phyloP scores from a whole-genome alignment of 495 filamentous ascomycete species.

The Aspergillus conjunctus region DNA sequence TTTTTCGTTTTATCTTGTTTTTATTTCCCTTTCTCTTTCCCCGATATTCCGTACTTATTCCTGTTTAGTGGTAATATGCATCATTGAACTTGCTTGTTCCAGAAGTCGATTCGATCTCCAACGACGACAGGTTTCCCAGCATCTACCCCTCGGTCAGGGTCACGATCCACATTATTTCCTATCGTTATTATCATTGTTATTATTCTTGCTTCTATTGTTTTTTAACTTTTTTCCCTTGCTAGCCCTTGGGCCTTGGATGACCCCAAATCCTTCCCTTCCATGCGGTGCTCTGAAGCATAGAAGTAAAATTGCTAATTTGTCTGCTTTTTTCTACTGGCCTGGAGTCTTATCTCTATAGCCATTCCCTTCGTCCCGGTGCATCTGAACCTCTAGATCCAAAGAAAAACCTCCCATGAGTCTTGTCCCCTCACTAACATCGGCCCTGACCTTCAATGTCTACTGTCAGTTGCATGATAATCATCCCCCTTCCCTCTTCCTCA shows the following conservation, averaged over 20 bases:
- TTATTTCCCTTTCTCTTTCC: background rate
- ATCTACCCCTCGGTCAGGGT: slow-evolving; percentile 23
- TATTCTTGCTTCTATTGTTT: slow-evolving; percentile 22
- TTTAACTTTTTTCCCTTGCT: slow-evolving; percentile 18
- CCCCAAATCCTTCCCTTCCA: slow-evolving; percentile 5
- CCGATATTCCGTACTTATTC: background rate
- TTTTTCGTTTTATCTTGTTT: background rate
- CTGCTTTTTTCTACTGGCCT: slow-evolving; percentile 8
- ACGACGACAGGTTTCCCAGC: slow-evolving; percentile 23
- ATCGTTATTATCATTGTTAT: slow-evolving; percentile 23
- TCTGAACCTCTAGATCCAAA: slow-evolving; percentile 8
- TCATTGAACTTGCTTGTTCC: slow-evolving; percentile 27
- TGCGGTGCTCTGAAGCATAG: slow-evolving; percentile 20
- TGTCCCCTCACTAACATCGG: slow-evolving; percentile 19
- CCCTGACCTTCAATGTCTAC: slow-evolving; percentile 30
- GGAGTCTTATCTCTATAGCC: slow-evolving; percentile 17
- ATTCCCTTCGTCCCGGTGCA: slow-evolving; percentile 12
- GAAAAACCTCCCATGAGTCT: slow-evolving; percentile 13
- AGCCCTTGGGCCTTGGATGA: slow-evolving; percentile 15
- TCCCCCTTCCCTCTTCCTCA: slow-evolving; percentile 19
- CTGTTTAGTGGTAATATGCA: slow-evolving; percentile 27
- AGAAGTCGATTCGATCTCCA: slow-evolving; percentile 26
- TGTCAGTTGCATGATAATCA: slow-evolving; percentile 26
- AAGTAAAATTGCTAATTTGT: slow-evolving; percentile 20
- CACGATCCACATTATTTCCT: slow-evolving; percentile 26